phyloP scores from a whole-genome alignment of 352 stramenopile species.

The Phytophthora boehmeriae region DNA sequence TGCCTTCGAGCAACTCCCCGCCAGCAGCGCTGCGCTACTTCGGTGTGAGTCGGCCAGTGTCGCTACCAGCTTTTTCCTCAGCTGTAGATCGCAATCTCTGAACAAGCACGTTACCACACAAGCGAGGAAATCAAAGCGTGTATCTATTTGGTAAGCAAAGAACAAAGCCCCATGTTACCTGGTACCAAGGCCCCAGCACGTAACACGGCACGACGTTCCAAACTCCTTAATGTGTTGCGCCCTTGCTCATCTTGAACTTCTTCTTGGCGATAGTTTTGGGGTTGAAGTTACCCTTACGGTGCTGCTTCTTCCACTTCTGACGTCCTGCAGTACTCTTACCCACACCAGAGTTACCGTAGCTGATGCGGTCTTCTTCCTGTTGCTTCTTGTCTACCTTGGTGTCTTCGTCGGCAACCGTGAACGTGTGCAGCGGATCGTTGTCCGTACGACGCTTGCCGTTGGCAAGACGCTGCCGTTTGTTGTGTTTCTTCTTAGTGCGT shows the following conservation, averaged over 20 bases:
- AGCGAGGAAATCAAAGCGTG: conserved; percentile 26
- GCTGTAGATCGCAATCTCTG: conserved; percentile 39
- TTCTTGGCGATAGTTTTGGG: conserved; percentile 90
- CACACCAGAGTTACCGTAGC: conserved; percentile 89
- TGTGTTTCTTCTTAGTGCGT: conserved; percentile 76
- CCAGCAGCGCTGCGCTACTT: conserved; percentile 74
- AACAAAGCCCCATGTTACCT: conserved; percentile 23
- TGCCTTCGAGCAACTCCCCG: conserved; percentile 67
- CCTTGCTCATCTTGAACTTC: conserved; percentile 76
- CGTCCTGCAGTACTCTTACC: conserved; percentile 93
- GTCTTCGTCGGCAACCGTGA: conserved; percentile 70
- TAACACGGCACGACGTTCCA: conserved; percentile 7
- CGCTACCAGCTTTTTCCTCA: conserved; percentile 60
- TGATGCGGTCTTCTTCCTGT: conserved; percentile 82
- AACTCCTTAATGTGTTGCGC: conserved; percentile 56
- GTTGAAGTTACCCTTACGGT: conserved; percentile 93
- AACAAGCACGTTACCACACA: conserved; percentile 6
- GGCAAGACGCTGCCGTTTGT: conserved; percentile 62
- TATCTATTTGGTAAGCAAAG: conserved; percentile 52
- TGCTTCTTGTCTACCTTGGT: conserved; percentile 59
- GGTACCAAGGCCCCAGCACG: not conserved
- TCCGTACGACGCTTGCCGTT: conserved; percentile 88
- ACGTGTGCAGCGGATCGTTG: conserved; percentile 98
- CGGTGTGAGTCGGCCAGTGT: conserved; percentile 39
- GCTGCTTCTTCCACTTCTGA: conserved; percentile 93